Percentiles rank a stretch among this genome's conserved stretches.
These are phyloP conservation scores for Lepidopterella palustris DNA, from an alignment of 495 filamentous ascomycete genomes.

Conservation along the genomic window DNA sequence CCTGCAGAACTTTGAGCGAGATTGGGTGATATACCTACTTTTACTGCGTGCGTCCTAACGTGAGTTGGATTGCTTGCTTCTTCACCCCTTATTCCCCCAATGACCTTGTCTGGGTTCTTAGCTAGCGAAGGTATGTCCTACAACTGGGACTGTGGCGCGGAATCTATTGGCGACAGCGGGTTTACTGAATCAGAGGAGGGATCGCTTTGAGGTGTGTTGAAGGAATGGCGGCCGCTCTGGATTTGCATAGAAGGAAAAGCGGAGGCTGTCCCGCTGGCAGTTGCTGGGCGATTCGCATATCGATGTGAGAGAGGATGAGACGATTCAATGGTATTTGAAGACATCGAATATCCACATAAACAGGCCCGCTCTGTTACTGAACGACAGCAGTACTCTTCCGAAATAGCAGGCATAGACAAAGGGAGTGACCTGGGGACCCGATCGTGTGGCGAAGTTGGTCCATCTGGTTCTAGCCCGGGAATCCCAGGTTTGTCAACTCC, in stretches of 20 bases:
- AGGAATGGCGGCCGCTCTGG: background rate
- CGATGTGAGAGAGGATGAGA: background rate
- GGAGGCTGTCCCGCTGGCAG: background rate
- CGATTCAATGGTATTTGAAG: background rate
- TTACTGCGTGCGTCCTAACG: background rate
- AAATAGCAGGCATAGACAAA: conserved; percentile 2
- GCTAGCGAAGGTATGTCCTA: too few relatives aligned
- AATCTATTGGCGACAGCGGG: background rate
- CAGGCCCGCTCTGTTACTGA: background rate
- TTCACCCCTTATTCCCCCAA: background rate
- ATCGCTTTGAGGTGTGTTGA: background rate
- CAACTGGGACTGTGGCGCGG: too few relatives aligned
- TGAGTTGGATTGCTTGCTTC: background rate
- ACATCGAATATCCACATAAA: background rate
- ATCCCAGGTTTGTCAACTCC: background rate
- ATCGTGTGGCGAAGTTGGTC: background rate
- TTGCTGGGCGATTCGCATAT: background rate
- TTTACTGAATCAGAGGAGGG: background rate
- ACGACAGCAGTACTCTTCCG: background rate
- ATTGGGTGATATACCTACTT: background rate
- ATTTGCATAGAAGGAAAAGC: background rate
- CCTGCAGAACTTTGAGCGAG: background rate
- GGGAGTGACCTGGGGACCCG: background rate
- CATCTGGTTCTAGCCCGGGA: background rate
- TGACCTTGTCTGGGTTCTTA: background rate